Evolutionary conservation across 768 basidiomycete species (phyloP).

Genomic region (Boletus pseudo-olivaceus): DNA sequence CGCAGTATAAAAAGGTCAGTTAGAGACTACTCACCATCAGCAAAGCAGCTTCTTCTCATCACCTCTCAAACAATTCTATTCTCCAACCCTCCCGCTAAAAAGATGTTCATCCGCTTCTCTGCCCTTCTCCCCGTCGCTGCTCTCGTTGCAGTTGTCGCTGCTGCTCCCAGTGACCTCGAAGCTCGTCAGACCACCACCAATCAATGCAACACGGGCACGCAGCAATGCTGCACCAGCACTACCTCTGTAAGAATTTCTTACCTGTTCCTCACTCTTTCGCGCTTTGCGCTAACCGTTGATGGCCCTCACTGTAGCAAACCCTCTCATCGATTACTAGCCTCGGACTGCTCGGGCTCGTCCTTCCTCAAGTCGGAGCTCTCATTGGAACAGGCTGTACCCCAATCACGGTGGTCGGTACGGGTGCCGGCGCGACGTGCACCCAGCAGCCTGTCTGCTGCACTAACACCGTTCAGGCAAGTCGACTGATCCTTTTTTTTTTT

Average conservation of each 20-base stretch:
- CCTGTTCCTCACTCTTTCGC: too few species aligned
- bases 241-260: too few species aligned
- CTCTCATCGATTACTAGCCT: too few species aligned
- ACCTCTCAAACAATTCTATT: background rate
- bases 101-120: too few species aligned
- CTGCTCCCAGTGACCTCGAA: too few species aligned
- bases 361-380: background rate
- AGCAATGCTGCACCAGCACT: background rate
- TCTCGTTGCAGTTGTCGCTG: too few species aligned
- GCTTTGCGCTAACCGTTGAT: background rate
- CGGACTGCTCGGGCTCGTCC: background rate
- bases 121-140: too few species aligned
- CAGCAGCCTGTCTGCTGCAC: slow-evolving; percentile 20
- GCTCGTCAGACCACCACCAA: too few species aligned
- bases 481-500: background rate
- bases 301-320: too few species aligned
- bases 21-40: background rate
- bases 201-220: too few species aligned
- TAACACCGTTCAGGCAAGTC: too few species aligned
- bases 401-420: background rate
- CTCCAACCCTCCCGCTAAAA: background rate
- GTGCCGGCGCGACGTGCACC: slow-evolving; percentile 1
- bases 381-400: slow-evolving; percentile 10
- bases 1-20: too few species aligned
- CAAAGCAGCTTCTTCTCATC: background rate